These are phyloP conservation scores for Mycocentrospora acerina DNA, from an alignment of 2,329 filamentous ascomycete genomes.

Conservation along the genomic window DNA sequence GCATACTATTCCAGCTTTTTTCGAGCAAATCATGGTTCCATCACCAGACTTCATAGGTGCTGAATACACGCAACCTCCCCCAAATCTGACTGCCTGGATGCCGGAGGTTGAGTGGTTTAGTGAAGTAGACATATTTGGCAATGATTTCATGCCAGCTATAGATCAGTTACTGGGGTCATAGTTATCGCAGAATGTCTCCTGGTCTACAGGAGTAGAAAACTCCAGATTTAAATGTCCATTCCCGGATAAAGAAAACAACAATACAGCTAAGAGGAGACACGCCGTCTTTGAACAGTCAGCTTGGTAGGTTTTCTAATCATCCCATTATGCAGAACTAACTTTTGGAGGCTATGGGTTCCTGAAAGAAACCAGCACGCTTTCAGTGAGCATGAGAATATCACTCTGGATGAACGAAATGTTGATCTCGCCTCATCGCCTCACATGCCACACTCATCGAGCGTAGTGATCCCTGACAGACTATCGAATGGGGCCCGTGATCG, in stretches of 20 bases:
- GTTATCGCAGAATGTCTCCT: neutral
- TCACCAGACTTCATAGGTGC: conserved; percentile 15
- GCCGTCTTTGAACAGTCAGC: conserved; percentile 17
- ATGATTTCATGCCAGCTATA: conserved; percentile 18
- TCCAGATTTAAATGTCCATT: neutral
- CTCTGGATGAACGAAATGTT: conserved; percentile 27
- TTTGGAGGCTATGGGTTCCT: conserved; percentile 29
- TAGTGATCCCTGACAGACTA: conserved; percentile 24
- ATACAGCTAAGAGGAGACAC: conserved; percentile 13
- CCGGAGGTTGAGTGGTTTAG: conserved; percentile 20
- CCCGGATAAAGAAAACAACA: conserved; percentile 5
- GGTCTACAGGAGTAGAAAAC: neutral
- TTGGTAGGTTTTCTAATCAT: conserved; percentile 6
- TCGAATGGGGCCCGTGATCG: conserved; percentile 24
- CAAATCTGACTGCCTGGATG: conserved; percentile 19
- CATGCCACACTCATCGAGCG: conserved; percentile 23
- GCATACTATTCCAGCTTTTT: conserved; percentile 11
- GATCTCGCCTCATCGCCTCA: conserved; percentile 33
- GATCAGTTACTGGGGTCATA: conserved; percentile 14
- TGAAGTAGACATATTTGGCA: conserved; percentile 16
- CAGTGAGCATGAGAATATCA: conserved; percentile 27
- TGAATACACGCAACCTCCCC: conserved; percentile 15
- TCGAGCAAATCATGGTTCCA: conserved; percentile 24
- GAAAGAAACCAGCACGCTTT: conserved; percentile 32
- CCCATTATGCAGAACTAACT: neutral